Conservation (phyloP, 2,329 filamentous ascomycete genomes). For the Xylariaceae sp. region DNA sequence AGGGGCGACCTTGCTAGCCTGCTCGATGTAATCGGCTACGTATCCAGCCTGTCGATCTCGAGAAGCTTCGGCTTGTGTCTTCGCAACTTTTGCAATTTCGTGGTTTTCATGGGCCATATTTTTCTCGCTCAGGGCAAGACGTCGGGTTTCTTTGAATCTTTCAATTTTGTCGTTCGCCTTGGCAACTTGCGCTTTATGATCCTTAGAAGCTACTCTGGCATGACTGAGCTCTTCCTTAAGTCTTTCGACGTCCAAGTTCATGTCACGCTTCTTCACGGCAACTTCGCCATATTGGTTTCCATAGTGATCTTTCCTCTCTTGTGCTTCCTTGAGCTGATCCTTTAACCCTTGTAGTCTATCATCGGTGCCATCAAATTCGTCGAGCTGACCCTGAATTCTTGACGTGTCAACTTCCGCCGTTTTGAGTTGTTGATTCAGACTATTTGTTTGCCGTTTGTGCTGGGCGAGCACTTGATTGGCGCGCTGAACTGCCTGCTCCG, state of each 20-base stretch:
- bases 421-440: conserved; percentile 61
- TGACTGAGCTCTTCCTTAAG: conserved; percentile 45
- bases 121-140: conserved; percentile 63
- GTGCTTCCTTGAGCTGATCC: conserved; percentile 59
- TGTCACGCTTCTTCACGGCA: conserved; percentile 53
- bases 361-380: conserved; percentile 71
- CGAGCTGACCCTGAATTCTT: conserved; percentile 62
- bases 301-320: conserved; percentile 52
- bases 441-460: conserved; percentile 50
- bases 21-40: conserved; percentile 59
- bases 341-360: conserved; percentile 66
- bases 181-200: conserved; percentile 53
- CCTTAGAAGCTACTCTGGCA: conserved; percentile 42
- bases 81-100: conserved; percentile 54
- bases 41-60: conserved; percentile 52
- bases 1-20: conserved; percentile 60
- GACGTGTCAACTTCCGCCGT: conserved; percentile 64
- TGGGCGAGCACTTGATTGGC: conserved; percentile 51
- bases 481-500: conserved; percentile 55
- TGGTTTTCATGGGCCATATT: conserved; percentile 63
- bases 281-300: conserved; percentile 62
- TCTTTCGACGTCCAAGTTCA: conserved; percentile 51
- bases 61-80: conserved; percentile 52
- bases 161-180: conserved; percentile 63
- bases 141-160: conserved; percentile 54